A percentile compares a stretch with the other conserved stretches of the same genome.
These are phyloP conservation scores for Pestalotiopsis sp. DNA, from an alignment of 2,329 filamentous ascomycete species.

Conservation along the genomic window DNA sequence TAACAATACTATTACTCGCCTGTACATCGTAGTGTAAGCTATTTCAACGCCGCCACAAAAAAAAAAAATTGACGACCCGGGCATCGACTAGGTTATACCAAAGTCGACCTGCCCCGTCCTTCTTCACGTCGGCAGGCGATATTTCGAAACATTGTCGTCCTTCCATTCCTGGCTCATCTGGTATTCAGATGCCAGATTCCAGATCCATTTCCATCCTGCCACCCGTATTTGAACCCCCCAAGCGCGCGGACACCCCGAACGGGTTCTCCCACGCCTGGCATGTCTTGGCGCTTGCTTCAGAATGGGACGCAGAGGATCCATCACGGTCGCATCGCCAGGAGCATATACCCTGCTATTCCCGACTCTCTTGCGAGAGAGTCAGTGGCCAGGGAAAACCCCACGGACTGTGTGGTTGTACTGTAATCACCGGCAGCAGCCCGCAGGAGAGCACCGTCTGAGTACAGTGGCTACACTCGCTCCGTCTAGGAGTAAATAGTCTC, in stretches of 20 bases:
- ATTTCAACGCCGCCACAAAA: too few species aligned
- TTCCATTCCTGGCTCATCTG: not conserved
- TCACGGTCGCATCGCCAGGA: not conserved
- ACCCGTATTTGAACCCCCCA: not conserved
- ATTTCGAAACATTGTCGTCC: constrained; percentile 2
- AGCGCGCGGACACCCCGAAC: constrained; percentile 2
- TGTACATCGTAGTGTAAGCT: too few species aligned
- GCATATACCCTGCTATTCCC: constrained; percentile 8
- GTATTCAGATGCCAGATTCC: too few species aligned
- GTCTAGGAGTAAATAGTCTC: not conserved
- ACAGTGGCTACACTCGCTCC: not conserved
- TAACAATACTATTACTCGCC: too few species aligned
- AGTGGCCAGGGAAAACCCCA: not conserved
- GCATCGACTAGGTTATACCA: too few species aligned
- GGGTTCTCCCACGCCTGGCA: not conserved
- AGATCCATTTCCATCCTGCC: too few species aligned
- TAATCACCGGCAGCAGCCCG: not conserved
- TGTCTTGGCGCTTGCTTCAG: constrained; percentile 7
- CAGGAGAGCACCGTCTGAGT: not conserved
- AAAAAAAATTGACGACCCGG: too few species aligned
- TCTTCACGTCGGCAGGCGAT: too few species aligned
- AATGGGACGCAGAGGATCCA: not conserved
- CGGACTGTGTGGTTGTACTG: not conserved
- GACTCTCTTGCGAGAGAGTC: not conserved
- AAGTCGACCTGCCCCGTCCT: too few species aligned